These are phyloP conservation scores for Amanita jacksonii DNA, from an alignment of 768 basidiomycete species.

Conservation along the genomic window DNA sequence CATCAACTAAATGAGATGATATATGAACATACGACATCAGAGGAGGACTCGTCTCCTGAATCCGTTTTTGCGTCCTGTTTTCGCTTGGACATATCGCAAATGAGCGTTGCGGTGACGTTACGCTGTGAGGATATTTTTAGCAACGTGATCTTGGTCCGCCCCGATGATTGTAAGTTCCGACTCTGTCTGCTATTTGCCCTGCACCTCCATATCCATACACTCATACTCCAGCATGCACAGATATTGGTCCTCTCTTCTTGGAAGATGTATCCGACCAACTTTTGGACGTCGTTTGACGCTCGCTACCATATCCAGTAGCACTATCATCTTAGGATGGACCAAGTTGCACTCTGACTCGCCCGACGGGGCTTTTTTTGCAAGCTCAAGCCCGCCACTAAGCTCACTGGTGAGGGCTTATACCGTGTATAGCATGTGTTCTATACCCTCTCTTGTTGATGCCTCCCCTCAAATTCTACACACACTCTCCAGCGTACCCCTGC, in stretches of 20 bases:
- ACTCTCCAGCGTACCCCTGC: conserved; percentile 42
- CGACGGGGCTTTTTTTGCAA: not conserved
- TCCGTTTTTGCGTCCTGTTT: conserved; percentile 37
- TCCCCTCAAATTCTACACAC: conserved; percentile 56
- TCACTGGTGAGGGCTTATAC: conserved; percentile 62
- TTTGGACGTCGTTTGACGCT: conserved; percentile 1
- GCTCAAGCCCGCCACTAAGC: conserved; percentile 13
- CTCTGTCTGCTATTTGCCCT: no score
- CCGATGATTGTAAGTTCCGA: no score
- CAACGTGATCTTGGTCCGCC: no score
- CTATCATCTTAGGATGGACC: not conserved
- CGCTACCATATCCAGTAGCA: not conserved
- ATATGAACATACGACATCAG: conserved; percentile 18
- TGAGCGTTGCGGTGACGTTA: not conserved
- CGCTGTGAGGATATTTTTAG: no score
- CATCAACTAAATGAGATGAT: not conserved
- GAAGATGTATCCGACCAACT: not conserved
- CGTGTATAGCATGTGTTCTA: conserved; percentile 75
- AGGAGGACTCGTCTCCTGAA: conserved; percentile 27
- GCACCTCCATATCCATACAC: no score
- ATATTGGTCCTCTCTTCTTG: not conserved
- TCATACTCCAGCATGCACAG: conserved; percentile 3
- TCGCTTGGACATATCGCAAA: conserved; percentile 38
- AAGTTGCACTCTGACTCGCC: conserved; percentile 1
- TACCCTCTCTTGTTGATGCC: conserved; percentile 66